Conservation (phyloP, 2,329 filamentous ascomycete species). For the Neofusicoccum laricinum region DNA sequence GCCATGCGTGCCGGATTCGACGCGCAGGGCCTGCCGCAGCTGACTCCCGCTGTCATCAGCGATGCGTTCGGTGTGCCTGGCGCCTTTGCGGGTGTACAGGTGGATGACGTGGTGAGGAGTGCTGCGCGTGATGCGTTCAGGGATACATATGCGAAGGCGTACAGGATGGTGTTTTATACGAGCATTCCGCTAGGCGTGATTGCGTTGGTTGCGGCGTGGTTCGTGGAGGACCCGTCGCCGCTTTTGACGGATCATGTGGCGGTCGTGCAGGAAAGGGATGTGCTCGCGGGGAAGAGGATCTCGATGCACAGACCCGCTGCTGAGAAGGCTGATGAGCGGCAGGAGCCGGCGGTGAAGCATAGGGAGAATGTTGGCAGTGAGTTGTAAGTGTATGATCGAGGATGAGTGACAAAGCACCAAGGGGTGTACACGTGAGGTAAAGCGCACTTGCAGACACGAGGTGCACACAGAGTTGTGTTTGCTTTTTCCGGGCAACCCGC, state of each 20-base stretch:
- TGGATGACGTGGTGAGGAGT: constrained; percentile 17
- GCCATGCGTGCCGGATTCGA: constrained; percentile 25
- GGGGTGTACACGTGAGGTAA: too few relatives aligned
- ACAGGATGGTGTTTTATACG: constrained; percentile 26
- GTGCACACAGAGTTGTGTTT: too few relatives aligned
- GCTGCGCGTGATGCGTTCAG: constrained; percentile 25
- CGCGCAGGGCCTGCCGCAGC: background rate
- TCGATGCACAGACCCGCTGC: background rate
- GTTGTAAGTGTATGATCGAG: too few relatives aligned
- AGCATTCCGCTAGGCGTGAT: constrained; percentile 26
- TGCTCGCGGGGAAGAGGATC: background rate
- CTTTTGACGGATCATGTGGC: constrained; percentile 32
- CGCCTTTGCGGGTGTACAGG: constrained; percentile 15
- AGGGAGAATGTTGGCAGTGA: background rate
- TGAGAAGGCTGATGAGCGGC: background rate
- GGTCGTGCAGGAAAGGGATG: constrained; percentile 27
- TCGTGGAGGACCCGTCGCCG: constrained; percentile 28
- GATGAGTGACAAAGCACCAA: too few relatives aligned
- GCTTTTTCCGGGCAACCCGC: too few relatives aligned
- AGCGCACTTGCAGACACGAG: too few relatives aligned
- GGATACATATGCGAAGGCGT: constrained; percentile 29
- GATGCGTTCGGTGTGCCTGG: constrained; percentile 29
- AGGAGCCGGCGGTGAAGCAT: background rate
- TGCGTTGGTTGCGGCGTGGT: constrained; percentile 21
- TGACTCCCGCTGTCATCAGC: constrained; percentile 30